Percentiles rank a stretch among this genome's conserved stretches.
Evolutionary conservation across 306 rosid genomes (phyloP).

Genomic region (Prunus mume): DNA sequence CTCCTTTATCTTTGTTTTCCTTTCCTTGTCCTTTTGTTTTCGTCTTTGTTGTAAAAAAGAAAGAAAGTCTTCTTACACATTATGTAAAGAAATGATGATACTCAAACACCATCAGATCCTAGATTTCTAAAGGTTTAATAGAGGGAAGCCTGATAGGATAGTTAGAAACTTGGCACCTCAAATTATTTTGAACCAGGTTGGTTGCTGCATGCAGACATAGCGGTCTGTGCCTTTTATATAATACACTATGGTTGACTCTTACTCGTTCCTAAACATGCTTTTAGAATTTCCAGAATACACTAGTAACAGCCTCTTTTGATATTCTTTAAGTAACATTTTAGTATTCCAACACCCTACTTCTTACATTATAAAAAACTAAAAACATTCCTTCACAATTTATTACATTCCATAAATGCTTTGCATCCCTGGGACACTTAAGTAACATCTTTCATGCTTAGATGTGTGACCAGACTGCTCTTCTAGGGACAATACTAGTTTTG

Average conservation of each 20-base stretch:
- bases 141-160: neutral
- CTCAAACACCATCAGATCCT: neutral
- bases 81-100: neutral
- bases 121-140: neutral
- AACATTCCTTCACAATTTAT: neutral
- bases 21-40: neutral
- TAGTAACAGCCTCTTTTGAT: neutral
- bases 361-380: neutral
- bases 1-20: neutral
- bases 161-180: neutral
- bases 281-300: neutral
- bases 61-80: neutral
- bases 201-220: constrained; percentile 6
- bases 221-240: neutral
- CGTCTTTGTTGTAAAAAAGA: neutral
- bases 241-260: neutral
- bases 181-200: neutral
- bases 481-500: neutral
- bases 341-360: neutral
- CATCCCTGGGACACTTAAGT: neutral
- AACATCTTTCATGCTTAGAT: neutral
- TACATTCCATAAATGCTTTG: neutral
- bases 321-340: neutral
- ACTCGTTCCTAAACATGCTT: neutral
- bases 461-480: neutral